Conservation (phyloP, 495 filamentous ascomycete species). For the Usnea hakonensis region DNA sequence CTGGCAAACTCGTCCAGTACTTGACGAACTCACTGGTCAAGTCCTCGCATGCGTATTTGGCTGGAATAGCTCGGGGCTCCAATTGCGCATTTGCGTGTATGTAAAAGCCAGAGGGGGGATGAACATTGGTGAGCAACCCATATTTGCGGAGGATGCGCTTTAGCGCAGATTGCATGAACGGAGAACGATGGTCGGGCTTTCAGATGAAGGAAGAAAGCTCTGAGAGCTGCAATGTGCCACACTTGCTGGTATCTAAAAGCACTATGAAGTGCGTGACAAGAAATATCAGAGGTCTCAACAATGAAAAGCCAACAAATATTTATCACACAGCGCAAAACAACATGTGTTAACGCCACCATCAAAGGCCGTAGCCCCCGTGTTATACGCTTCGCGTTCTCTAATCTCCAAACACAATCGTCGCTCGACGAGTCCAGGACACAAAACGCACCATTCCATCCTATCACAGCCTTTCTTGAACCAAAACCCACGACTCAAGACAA, state of each 20-base stretch:
- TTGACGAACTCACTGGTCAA: neutral
- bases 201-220: too few relatives aligned
- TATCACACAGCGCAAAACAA: neutral
- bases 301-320: too few relatives aligned
- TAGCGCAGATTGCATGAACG: neutral
- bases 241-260: too few relatives aligned
- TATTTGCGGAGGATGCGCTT: neutral
- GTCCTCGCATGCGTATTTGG: neutral
- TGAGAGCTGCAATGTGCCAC: too few relatives aligned
- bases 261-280: too few relatives aligned
- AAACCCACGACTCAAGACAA: too few relatives aligned
- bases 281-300: neutral
- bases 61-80: neutral
- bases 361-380: neutral
- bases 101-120: neutral
- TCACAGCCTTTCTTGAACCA: too few relatives aligned
- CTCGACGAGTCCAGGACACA: too few relatives aligned
- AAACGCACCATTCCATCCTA: too few relatives aligned
- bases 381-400: neutral
- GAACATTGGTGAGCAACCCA: neutral
- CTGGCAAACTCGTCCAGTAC: neutral
- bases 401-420: too few relatives aligned
- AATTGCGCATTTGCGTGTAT: neutral
- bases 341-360: neutral
- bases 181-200: too few relatives aligned